Conservation (phyloP, 345 rosid genomes). For the Sonneratia caseolaris region DNA sequence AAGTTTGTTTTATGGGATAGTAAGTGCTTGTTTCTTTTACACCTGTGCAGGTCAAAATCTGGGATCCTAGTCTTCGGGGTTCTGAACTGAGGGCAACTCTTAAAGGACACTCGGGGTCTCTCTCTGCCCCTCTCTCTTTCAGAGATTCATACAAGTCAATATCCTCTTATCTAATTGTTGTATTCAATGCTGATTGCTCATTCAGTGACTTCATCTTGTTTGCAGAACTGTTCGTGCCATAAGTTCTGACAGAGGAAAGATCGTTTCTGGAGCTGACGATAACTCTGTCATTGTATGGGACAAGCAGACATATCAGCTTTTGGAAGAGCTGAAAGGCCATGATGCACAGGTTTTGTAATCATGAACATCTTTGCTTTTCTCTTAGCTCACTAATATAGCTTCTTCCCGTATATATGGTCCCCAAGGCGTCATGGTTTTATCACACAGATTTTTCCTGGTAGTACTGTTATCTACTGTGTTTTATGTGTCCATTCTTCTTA, state of each 20-base stretch:
- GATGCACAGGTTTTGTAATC: constrained; percentile 67
- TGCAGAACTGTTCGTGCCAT: constrained; percentile 90
- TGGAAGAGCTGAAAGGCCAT: constrained; percentile 94
- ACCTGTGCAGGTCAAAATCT: constrained; percentile 69
- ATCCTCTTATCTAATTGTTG: background rate
- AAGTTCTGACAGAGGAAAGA: constrained; percentile 95
- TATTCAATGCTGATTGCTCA: background rate
- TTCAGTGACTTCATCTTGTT: constrained; percentile 1
- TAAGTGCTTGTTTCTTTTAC: background rate
- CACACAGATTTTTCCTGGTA: background rate
- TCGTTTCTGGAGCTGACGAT: constrained; percentile 99
- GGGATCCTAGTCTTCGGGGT: constrained; percentile 99
- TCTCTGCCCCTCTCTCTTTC: constrained; percentile 5
- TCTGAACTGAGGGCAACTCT: constrained; percentile 91
- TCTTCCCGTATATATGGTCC: background rate
- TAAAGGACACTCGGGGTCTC: constrained; percentile 85
- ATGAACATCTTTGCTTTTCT: background rate
- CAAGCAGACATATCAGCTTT: constrained; percentile 84
- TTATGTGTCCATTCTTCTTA: background rate
- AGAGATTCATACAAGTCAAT: background rate
- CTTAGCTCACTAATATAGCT: background rate
- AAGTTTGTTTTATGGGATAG: background rate
- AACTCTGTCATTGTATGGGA: constrained; percentile 95
- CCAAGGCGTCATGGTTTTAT: background rate
- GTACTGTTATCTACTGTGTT: background rate